Evolutionary conservation across 306 rosid species (phyloP).

Genomic region (Cucurbita moschata): DNA sequence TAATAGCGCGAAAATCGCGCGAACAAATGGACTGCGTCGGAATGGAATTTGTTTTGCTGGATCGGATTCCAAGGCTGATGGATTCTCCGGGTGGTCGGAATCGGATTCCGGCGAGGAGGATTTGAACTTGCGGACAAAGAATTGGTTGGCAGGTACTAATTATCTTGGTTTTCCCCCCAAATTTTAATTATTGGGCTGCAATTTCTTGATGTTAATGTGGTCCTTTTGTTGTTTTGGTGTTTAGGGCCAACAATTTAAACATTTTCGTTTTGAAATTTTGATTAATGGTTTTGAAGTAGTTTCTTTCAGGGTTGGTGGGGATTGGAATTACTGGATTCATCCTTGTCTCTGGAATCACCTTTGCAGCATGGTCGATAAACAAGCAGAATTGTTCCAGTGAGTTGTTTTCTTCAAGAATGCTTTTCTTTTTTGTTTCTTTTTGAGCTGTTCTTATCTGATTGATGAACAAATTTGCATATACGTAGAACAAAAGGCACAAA

Average conservation of each 20-base stretch:
- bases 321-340: conserved; percentile 74
- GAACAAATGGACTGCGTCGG: conserved; percentile 11
- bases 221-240: neutral
- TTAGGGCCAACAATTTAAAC: neutral
- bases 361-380: conserved; percentile 51
- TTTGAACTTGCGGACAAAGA: conserved; percentile 24
- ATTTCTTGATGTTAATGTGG: neutral
- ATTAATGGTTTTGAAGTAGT: conserved; percentile 47
- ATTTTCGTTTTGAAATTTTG: neutral
- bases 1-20: conserved; percentile 11
- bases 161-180: no score
- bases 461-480: conserved; percentile 1
- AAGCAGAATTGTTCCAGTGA: conserved; percentile 42
- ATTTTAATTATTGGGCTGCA: neutral
- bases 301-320: conserved; percentile 77
- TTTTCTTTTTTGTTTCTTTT: neutral
- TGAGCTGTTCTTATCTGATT: neutral
- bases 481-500: conserved; percentile 40
- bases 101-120: conserved; percentile 21
- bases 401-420: conserved; percentile 12
- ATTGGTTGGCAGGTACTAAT: conserved; percentile 38
- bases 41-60: conserved; percentile 19
- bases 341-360: conserved; percentile 53
- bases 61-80: conserved; percentile 28
- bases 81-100: conserved; percentile 76